phyloP scores from a whole-genome alignment of 2,329 filamentous ascomycete species.

The Cladobotryum protrusum region DNA sequence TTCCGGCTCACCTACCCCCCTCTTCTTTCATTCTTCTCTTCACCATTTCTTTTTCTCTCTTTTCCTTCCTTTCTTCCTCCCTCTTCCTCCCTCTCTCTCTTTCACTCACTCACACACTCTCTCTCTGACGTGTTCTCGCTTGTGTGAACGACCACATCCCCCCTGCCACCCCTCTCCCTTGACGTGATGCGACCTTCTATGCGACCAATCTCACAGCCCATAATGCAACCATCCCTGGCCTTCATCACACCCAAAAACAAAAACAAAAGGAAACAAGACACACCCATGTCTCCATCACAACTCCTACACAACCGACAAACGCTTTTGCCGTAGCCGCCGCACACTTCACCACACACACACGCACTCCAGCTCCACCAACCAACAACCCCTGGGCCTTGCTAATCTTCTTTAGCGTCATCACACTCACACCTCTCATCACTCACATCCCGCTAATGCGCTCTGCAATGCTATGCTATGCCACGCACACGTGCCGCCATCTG shows the following conservation, averaged over 20 bases:
- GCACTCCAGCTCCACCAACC: too few relatives aligned
- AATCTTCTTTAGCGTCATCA: neutral
- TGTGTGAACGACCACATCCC: too few relatives aligned
- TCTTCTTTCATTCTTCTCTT: neutral
- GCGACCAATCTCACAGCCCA: conserved; percentile 1
- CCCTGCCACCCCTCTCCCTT: too few relatives aligned
- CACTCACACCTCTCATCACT: conserved; percentile 1
- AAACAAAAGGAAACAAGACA: too few relatives aligned
- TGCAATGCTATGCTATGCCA: conserved; percentile 14
- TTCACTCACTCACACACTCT: neutral
- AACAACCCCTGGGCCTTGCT: too few relatives aligned
- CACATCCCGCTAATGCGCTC: conserved; percentile 13
- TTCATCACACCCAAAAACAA: neutral
- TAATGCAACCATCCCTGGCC: conserved; percentile 3
- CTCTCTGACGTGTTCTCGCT: neutral
- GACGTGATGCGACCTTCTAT: neutral
- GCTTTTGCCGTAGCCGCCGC: too few relatives aligned
- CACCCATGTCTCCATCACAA: too few relatives aligned
- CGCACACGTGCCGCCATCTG: conserved; percentile 15
- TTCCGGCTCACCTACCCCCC: neutral
- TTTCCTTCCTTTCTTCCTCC: neutral
- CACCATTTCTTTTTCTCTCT: neutral
- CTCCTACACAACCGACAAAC: too few relatives aligned
- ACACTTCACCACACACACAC: too few relatives aligned
- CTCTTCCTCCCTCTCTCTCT: conserved; percentile 1